phyloP scores from a whole-genome alignment of 1,284 basidiomycete species.

The Papiliotrema terrestris region DNA sequence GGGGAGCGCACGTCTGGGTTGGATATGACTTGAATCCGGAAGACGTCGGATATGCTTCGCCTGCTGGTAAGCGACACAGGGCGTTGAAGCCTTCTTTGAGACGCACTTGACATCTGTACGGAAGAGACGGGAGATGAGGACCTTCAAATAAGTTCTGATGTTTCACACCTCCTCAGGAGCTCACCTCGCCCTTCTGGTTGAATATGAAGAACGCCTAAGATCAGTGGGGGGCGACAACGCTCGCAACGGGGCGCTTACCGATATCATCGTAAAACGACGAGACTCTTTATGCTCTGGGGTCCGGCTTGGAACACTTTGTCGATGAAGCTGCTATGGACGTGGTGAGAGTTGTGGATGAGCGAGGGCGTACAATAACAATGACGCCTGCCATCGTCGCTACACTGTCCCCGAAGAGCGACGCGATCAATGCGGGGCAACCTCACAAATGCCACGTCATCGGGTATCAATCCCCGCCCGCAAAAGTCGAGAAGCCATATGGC shows the following conservation, averaged over 20 bases:
- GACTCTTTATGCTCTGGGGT: no score
- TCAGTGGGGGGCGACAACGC: constrained; percentile 7
- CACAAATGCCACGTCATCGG: constrained; percentile 2
- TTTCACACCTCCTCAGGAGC: constrained; percentile 23
- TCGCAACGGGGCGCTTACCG: constrained; percentile 11
- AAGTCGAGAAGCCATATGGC: no score
- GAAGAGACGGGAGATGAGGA: constrained; percentile 88
- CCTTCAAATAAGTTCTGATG: constrained; percentile 53
- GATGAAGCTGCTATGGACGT: no score
- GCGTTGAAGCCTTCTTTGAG: not conserved
- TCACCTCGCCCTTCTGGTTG: constrained; percentile 94
- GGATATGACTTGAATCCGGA: constrained; percentile 96
- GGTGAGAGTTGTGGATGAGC: no score
- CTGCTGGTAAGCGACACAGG: constrained; percentile 51
- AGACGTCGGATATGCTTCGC: constrained; percentile 95
- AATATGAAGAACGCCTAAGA: constrained; percentile 91
- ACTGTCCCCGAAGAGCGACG: no score
- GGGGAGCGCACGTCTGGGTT: constrained; percentile 95
- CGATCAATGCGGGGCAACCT: no score
- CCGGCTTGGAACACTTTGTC: no score
- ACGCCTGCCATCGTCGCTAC: no score
- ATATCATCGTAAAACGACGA: constrained; percentile 26
- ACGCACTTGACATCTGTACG: constrained; percentile 88
- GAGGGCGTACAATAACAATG: not conserved
- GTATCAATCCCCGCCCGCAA: no score